Evolutionary conservation across 768 basidiomycete genomes (phyloP), one percentile per base, ranked within the genome.

Genomic region (Lentinus brumalis): DNA sequence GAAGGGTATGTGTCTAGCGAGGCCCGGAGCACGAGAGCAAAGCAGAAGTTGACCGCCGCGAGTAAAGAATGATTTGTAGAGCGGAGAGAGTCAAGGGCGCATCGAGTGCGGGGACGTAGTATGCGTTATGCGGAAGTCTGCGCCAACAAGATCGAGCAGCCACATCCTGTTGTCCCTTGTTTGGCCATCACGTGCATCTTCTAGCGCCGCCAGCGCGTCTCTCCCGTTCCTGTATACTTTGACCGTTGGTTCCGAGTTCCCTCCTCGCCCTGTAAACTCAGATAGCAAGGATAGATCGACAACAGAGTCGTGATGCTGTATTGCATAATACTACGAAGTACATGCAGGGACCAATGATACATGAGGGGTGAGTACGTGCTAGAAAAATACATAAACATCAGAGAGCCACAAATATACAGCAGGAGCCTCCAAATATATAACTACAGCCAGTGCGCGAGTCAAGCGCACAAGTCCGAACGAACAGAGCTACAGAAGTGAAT

Each of bases 11-110:
- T 11, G n/a, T 10, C 21, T 49, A 12, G 31, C 32, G 12, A 39
- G 47, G n/a, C 32, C 15, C 31, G 10, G 39, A 52, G 50, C 5
- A 52, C 21, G 57, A 15, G 49, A 67, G 67, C 59, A 69, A 35
- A 58, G 63, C 65, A 50, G 30, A 45, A 18, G 57, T 63, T 35
- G 75, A 73, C 26, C 35, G 35, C 35, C 35, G 35, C 64, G 62
- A 40, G 71, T 69, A 6, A 70, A 49, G 70, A 67, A 35, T 60
- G 67, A 12, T 42, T n/a, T 32, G 40, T 29, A 40, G 42, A 26
- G 29, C 9, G 46, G 46, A 26, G 46, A 26, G 46, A 30, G 51
- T 41, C 51, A 52, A 41, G 35, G 31, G 32, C 5, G 39, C 51
- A 41, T 38, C 6, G 40, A 29, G 21, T 50, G 42, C 16, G 42